phyloP scores from a whole-genome alignment of 148 eudicot genomes.

The Vaccinium vitisidaea region DNA sequence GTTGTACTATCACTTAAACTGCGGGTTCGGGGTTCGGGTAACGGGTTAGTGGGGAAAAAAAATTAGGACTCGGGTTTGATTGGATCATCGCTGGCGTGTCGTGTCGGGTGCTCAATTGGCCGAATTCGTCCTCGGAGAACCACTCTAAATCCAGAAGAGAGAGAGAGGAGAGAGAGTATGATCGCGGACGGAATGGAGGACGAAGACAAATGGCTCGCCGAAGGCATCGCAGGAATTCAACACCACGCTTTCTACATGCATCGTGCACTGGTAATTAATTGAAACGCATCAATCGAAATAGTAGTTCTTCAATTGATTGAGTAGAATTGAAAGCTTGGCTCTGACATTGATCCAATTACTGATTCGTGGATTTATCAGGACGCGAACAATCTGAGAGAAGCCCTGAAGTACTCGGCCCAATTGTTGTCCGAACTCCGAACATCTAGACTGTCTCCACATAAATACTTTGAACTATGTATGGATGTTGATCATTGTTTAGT shows the following conservation, averaged over 20 bases:
- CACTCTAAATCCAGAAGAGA: constrained; percentile 12
- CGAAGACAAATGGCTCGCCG: constrained; percentile 99
- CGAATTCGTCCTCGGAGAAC: not conserved
- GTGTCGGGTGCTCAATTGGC: not conserved
- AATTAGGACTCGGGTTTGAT: not conserved
- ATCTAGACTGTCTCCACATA: constrained; percentile 88
- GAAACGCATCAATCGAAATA: not conserved
- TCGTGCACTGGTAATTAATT: constrained; percentile 66
- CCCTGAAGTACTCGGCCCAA: constrained; percentile 77
- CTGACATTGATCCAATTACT: constrained; percentile 9
- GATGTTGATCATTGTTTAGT: not conserved
- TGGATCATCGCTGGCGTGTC: not conserved
- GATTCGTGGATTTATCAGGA: constrained; percentile 44
- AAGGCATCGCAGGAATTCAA: constrained; percentile 91
- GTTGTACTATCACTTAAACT: no score
- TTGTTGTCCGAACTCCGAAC: constrained; percentile 95
- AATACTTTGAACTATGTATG: constrained; percentile 87
- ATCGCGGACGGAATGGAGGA: constrained; percentile 67
- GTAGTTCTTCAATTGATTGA: not conserved
- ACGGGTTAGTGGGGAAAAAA: not conserved
- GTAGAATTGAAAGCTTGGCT: not conserved
- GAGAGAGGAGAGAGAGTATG: constrained; percentile 24
- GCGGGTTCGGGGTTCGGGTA: not conserved
- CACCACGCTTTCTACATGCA: constrained; percentile 95
- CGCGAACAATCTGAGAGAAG: constrained; percentile 80